Evolutionary conservation across 2,329 filamentous ascomycete genomes (phyloP).

Genomic region (Aspergillus spinulosporus): DNA sequence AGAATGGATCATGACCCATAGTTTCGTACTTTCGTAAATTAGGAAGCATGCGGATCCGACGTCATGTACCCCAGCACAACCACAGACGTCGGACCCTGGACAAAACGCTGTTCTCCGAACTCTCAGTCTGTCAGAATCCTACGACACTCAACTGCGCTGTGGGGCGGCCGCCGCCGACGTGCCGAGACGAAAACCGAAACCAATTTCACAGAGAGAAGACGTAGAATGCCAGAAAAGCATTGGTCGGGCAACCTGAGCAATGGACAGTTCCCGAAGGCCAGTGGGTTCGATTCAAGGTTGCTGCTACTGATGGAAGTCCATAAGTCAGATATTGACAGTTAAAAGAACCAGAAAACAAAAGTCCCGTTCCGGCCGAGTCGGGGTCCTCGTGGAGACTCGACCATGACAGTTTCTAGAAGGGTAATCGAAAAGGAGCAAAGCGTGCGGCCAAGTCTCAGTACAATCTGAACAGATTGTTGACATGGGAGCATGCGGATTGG

Average conservation of each 20-base stretch:
- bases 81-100: too few species aligned
- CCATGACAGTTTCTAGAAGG: constrained; percentile 1
- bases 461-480: background rate
- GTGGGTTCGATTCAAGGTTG: too few species aligned
- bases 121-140: background rate
- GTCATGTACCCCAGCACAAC: background rate
- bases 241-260: too few species aligned
- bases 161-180: background rate
- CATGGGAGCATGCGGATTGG: background rate
- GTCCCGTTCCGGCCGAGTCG: background rate
- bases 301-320: too few species aligned
- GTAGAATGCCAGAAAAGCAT: too few species aligned
- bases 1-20: background rate
- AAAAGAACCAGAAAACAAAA: background rate
- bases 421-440: background rate
- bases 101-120: background rate
- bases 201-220: background rate
- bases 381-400: background rate
- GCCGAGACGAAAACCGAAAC: background rate
- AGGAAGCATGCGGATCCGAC: background rate
- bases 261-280: too few species aligned
- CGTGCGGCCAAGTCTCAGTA: background rate
- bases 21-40: too few species aligned
- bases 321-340: too few species aligned
- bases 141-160: background rate